Evolutionary conservation across 176 grass and related monocot genomes (phyloP).

Genomic region (Eleusine coracana): DNA sequence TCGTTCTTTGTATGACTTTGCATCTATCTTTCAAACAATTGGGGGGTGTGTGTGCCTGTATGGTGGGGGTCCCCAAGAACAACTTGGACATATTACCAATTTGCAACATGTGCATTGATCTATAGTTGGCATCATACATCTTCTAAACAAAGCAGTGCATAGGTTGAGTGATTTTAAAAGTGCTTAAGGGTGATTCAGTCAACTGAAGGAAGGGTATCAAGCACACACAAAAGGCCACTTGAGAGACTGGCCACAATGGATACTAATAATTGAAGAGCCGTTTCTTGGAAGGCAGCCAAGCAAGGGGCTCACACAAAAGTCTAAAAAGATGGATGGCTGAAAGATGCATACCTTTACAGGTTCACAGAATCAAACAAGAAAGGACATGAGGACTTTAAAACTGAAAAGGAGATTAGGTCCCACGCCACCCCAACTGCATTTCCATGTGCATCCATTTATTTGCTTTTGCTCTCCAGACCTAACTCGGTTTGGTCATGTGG

Average conservation of each 20-base stretch:
- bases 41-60: too few species aligned
- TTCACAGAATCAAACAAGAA: slow-evolving; percentile 54
- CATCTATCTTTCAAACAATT: not conserved
- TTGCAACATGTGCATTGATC: slow-evolving; percentile 44
- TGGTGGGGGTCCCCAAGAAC: not conserved
- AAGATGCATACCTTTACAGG: slow-evolving; percentile 59
- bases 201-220: not conserved
- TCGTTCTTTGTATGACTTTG: not conserved
- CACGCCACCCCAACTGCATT: slow-evolving; percentile 38
- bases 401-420: slow-evolving; percentile 56
- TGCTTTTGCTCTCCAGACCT: slow-evolving; percentile 57
- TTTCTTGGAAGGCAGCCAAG: slow-evolving; percentile 44
- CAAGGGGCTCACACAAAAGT: not conserved
- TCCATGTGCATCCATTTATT: slow-evolving; percentile 90
- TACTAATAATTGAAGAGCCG: slow-evolving; percentile 32
- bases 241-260: slow-evolving; percentile 23
- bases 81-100: not conserved
- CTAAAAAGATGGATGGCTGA: slow-evolving; percentile 49
- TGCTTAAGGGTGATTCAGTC: not conserved
- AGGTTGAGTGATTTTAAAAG: slow-evolving; percentile 7
- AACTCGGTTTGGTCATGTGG: slow-evolving; percentile 27
- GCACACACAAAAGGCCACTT: slow-evolving; percentile 32
- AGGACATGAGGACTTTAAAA: slow-evolving; percentile 55
- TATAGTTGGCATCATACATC: slow-evolving; percentile 13
- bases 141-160: not conserved